phyloP scores from a whole-genome alignment of 2,329 filamentous ascomycete species.

The Polytolypa hystricis region DNA sequence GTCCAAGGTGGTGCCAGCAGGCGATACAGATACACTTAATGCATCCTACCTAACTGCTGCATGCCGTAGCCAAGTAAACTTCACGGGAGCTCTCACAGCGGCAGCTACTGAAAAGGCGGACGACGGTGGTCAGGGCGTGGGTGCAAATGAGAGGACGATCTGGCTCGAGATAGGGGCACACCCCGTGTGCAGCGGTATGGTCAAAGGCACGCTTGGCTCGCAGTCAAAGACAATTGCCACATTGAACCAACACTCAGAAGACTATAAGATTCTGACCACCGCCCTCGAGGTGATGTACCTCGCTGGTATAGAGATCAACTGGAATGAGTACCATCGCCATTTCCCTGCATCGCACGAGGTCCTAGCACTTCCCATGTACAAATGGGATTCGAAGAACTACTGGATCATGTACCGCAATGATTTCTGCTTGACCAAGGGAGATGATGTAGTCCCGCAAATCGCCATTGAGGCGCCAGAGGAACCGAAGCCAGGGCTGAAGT shows the following conservation, averaged over 20 bases:
- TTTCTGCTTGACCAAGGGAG: slow-evolving; percentile 5
- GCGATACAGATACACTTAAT: slow-evolving; percentile 46
- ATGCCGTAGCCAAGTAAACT: slow-evolving; percentile 58
- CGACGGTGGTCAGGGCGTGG: too few relatives aligned
- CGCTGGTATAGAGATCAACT: slow-evolving; percentile 54
- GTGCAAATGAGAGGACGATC: slow-evolving; percentile 55
- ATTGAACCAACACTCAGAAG: slow-evolving; percentile 50
- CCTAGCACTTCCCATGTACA: slow-evolving; percentile 56
- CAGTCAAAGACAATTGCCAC: slow-evolving; percentile 47
- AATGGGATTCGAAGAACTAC: slow-evolving; percentile 60
- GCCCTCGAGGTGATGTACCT: slow-evolving; percentile 50
- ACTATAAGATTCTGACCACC: slow-evolving; percentile 52
- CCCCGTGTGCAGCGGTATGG: slow-evolving; percentile 56
- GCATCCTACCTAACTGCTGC: slow-evolving; percentile 54
- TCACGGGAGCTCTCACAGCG: slow-evolving; percentile 50
- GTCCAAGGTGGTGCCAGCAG: slow-evolving; percentile 48
- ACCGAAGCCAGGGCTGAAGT: background rate
- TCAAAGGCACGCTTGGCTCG: slow-evolving; percentile 51
- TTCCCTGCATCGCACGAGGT: slow-evolving; percentile 49
- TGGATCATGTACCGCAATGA: slow-evolving; percentile 39
- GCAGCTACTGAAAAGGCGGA: slow-evolving; percentile 50
- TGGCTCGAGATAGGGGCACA: slow-evolving; percentile 69
- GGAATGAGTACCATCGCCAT: slow-evolving; percentile 57
- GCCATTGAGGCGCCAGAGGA: background rate
- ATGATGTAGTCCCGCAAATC: background rate